Percentiles rank a stretch among this genome's conserved stretches.
These are phyloP conservation scores for Nemania bipapillata DNA, from an alignment of 2,329 filamentous ascomycete species.

Conservation along the genomic window DNA sequence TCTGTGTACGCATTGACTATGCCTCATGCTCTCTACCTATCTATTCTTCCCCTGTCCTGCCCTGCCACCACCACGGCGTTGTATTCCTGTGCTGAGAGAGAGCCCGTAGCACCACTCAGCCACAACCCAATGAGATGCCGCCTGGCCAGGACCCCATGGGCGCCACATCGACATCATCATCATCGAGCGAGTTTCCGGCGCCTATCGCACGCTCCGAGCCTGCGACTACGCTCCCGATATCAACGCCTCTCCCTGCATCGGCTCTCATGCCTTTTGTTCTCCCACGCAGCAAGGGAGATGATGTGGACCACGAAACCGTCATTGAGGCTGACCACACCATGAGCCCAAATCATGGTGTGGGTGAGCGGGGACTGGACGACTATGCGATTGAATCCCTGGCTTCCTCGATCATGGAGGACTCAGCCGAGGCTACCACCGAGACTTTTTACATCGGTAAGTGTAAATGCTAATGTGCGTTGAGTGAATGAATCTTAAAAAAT, in stretches of 20 bases:
- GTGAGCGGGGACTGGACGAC: slow-evolving; percentile 28
- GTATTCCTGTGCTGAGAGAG: background rate
- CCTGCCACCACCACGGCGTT: background rate
- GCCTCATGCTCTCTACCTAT: background rate
- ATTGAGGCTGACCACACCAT: slow-evolving; percentile 11
- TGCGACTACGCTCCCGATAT: slow-evolving; percentile 5
- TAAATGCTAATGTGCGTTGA: background rate
- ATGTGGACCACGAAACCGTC: slow-evolving; percentile 6
- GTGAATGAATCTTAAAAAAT: background rate
- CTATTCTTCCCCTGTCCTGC: background rate
- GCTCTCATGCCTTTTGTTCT: slow-evolving; percentile 16
- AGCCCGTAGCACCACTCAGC: background rate
- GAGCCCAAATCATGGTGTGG: background rate
- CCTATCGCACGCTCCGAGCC: slow-evolving; percentile 21
- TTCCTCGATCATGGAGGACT: slow-evolving; percentile 33
- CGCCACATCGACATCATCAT: slow-evolving; percentile 23
- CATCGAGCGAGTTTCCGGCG: slow-evolving; percentile 19
- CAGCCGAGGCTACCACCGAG: slow-evolving; percentile 27
- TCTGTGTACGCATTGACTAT: background rate
- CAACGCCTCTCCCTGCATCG: slow-evolving; percentile 19
- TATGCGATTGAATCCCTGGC: slow-evolving; percentile 35
- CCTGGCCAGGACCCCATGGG: background rate
- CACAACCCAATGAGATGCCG: background rate
- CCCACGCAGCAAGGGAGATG: slow-evolving; percentile 2
- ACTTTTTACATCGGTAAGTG: slow-evolving; percentile 34